Conservation (phyloP, 768 basidiomycete species). For the Lentinula sp. region DNA sequence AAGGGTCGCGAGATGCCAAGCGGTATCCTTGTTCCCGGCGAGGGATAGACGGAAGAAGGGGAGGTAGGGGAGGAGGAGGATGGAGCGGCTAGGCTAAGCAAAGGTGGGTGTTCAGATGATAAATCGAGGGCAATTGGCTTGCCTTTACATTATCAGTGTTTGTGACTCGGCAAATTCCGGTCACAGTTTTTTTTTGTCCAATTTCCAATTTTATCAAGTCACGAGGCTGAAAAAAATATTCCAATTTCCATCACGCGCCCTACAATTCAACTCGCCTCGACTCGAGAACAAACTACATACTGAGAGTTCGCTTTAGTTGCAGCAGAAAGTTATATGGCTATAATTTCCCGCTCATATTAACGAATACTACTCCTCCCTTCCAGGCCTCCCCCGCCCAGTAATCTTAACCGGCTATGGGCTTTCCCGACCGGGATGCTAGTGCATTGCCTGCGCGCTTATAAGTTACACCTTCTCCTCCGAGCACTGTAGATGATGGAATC, state of each 20-base stretch:
- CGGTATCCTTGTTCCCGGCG: slow-evolving; percentile 43
- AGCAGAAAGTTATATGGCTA: too few relatives aligned
- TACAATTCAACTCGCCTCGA: not conserved
- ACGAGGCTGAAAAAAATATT: not conserved
- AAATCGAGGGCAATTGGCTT: not conserved
- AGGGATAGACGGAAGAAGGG: slow-evolving; percentile 27
- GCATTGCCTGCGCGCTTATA: not conserved
- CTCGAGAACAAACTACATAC: not conserved
- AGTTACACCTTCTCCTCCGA: not conserved
- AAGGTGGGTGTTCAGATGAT: slow-evolving; percentile 5
- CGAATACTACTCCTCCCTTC: too few relatives aligned
- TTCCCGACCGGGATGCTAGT: not conserved
- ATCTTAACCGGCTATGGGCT: not conserved
- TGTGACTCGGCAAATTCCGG: not conserved
- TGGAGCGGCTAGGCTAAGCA: slow-evolving; percentile 15
- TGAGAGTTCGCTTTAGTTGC: not conserved
- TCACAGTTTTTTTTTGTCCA: not conserved
- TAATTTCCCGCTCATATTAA: too few relatives aligned
- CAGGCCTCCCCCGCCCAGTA: not conserved
- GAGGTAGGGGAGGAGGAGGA: slow-evolving; percentile 23
- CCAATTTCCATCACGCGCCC: not conserved
- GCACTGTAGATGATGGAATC: not conserved
- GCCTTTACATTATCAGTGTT: not conserved
- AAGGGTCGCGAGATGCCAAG: slow-evolving; percentile 90
- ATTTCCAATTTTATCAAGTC: not conserved